Evolutionary conservation across 2,329 filamentous ascomycete genomes (phyloP).

Genomic region (Phyllosticta citrichinensis): DNA sequence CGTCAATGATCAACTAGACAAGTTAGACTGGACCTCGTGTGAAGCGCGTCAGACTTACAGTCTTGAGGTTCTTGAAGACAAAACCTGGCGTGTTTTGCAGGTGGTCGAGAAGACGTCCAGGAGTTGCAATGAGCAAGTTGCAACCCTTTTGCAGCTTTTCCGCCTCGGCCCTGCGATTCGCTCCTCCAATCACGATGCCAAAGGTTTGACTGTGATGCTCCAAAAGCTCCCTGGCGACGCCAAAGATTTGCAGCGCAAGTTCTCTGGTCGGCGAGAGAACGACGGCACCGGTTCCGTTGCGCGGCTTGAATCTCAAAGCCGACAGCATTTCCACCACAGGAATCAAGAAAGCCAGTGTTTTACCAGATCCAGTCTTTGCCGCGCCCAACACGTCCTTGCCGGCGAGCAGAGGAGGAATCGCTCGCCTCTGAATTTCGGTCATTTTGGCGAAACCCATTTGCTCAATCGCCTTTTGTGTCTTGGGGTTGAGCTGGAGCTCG

Average conservation of each 20-base stretch:
- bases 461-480: slow-evolving; percentile 76
- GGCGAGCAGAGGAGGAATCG: slow-evolving; percentile 78
- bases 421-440: slow-evolving; percentile 86
- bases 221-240: slow-evolving; percentile 88
- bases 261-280: slow-evolving; percentile 90
- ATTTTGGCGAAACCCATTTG: slow-evolving; percentile 91
- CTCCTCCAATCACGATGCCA: slow-evolving; percentile 91
- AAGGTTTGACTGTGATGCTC: slow-evolving; percentile 88
- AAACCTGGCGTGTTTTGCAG: slow-evolving; percentile 87
- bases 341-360: slow-evolving; percentile 90
- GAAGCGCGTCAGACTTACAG: slow-evolving; percentile 22
- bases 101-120: slow-evolving; percentile 86
- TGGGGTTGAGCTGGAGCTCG: slow-evolving; percentile 76
- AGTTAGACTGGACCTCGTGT: background rate
- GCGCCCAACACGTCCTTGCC: slow-evolving; percentile 90
- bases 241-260: slow-evolving; percentile 90
- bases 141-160: slow-evolving; percentile 92
- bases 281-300: slow-evolving; percentile 85
- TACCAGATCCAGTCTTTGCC: slow-evolving; percentile 92
- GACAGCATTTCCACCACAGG: slow-evolving; percentile 89
- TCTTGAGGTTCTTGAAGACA: slow-evolving; percentile 83
- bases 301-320: slow-evolving; percentile 83
- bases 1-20: slow-evolving; percentile 70
- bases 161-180: slow-evolving; percentile 80
- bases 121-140: slow-evolving; percentile 88